These are phyloP conservation scores for Yamadazyma atmosphaerica DNA, from an alignment of 1,139 yeast species.

Conservation along the genomic window DNA sequence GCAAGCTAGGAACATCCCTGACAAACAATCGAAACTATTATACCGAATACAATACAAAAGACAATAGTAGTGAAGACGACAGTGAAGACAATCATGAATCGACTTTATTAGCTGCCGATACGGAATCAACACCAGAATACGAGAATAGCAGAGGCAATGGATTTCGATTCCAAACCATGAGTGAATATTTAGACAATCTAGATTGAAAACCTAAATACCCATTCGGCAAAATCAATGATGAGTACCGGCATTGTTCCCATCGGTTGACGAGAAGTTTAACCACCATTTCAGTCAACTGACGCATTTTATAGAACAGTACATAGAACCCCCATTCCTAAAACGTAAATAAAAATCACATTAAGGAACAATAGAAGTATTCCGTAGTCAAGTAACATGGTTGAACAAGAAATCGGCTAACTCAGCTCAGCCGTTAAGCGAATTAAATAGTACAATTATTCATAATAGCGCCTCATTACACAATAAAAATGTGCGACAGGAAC, in stretches of 20 bases:
- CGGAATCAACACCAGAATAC: conserved; percentile 4
- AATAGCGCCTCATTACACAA: too few species aligned
- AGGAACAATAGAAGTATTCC: background rate
- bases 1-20: background rate
- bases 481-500: too few species aligned
- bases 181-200: conserved; percentile 27
- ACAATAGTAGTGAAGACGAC: conserved; percentile 4
- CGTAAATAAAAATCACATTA: background rate
- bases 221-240: too few species aligned
- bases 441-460: background rate
- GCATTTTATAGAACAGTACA: too few species aligned
- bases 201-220: conserved; percentile 15
- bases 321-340: too few species aligned
- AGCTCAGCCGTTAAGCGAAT: background rate
- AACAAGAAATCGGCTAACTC: background rate
- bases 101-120: conserved; percentile 13
- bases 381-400: background rate
- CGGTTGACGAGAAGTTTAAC: too few species aligned
- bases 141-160: background rate
- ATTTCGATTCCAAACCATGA: conserved; percentile 20
- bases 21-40: background rate
- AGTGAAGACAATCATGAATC: conserved; percentile 17
- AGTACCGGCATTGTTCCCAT: too few species aligned
- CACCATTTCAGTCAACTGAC: too few species aligned
- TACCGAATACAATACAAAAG: too few species aligned